Conservation (phyloP, 2,329 filamentous ascomycete genomes). For the Apiospora aurea region DNA sequence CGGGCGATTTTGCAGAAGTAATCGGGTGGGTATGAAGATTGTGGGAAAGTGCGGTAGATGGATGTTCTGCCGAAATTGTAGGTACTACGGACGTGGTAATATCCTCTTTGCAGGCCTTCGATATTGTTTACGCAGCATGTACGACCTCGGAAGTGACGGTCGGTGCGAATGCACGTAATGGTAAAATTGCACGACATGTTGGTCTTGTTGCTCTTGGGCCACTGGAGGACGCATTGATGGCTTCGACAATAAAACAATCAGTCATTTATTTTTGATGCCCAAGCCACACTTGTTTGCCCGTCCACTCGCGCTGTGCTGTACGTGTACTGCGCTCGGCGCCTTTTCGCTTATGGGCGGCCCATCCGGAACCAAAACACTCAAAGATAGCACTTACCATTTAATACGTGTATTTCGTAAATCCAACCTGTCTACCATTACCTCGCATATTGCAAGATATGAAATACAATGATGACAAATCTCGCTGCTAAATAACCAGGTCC, state of each 20-base stretch:
- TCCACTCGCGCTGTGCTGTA: background rate
- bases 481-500: background rate
- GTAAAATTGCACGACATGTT: background rate
- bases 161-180: background rate
- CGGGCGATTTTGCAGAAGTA: slow-evolving; percentile 6
- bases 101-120: background rate
- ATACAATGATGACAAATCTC: background rate
- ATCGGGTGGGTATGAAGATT: background rate
- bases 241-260: background rate
- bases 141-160: no score
- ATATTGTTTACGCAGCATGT: background rate
- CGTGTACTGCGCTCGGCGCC: background rate
- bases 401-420: background rate
- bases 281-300: background rate
- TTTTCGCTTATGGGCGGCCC: slow-evolving; percentile 3
- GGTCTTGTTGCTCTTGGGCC: no score
- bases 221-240: background rate
- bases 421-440: background rate
- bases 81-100: background rate
- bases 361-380: background rate
- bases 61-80: background rate
- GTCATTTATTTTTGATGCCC: background rate
- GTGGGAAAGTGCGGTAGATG: background rate
- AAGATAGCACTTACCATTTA: background rate
- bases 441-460: background rate